Evolutionary conservation across 805 yeast species (phyloP).

Genomic region (Candida silvatica): DNA sequence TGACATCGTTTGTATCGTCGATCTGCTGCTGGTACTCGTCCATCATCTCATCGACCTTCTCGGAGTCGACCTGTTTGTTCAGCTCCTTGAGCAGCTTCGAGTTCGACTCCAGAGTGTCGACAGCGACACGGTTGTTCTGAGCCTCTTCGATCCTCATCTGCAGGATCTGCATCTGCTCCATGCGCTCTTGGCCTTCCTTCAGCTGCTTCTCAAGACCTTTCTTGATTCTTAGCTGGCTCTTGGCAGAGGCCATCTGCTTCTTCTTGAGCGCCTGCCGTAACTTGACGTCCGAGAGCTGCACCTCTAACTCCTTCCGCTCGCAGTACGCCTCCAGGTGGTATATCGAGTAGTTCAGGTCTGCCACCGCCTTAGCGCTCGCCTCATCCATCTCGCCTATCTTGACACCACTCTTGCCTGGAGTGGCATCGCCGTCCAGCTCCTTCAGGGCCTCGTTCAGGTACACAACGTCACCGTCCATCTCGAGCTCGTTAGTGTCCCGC

Average conservation of each 20-base stretch:
- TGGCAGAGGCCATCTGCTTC: constrained; percentile 14
- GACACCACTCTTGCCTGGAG: neutral
- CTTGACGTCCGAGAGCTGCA: constrained; percentile 5
- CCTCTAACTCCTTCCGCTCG: constrained; percentile 7
- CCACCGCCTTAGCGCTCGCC: constrained; percentile 15
- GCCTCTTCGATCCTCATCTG: constrained; percentile 21
- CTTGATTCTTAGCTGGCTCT: constrained; percentile 16
- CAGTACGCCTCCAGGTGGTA: constrained; percentile 13
- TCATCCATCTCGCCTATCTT: constrained; percentile 6
- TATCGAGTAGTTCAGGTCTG: constrained; percentile 21
- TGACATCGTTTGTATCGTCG: constrained; percentile 13
- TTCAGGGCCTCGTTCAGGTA: neutral
- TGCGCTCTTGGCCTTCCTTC: constrained; percentile 8
- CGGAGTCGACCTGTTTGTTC: constrained; percentile 13
- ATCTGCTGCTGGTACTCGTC: constrained; percentile 12
- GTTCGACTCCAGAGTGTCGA: constrained; percentile 18
- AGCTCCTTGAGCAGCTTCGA: constrained; percentile 15
- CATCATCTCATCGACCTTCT: constrained; percentile 14
- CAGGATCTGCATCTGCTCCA: constrained; percentile 17
- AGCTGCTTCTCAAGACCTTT: constrained; percentile 16
- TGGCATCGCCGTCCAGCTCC: too few relatives aligned
- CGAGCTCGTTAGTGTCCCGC: constrained; percentile 8
- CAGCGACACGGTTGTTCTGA: constrained; percentile 13
- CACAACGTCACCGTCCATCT: constrained; percentile 1
- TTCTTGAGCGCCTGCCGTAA: constrained; percentile 9